These are phyloP conservation scores for Phialemonium atrogriseum DNA, from an alignment of 2,329 filamentous ascomycete species.

Conservation along the genomic window DNA sequence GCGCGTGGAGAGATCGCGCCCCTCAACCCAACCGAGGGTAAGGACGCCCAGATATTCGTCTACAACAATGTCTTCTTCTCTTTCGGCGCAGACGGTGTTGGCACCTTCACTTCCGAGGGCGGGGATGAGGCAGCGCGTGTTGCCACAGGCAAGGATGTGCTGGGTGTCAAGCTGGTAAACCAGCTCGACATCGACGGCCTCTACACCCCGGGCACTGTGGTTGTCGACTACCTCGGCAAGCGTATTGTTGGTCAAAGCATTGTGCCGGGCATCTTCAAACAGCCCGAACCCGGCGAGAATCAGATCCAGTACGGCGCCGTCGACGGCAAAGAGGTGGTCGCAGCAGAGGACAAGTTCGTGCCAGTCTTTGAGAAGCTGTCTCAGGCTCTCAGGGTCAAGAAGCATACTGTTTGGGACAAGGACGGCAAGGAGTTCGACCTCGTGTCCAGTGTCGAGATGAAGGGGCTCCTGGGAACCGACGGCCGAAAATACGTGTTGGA, in stretches of 20 bases:
- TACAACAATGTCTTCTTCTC: constrained; percentile 99
- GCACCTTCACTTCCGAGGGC: constrained; percentile 92
- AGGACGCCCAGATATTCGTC: constrained; percentile 95
- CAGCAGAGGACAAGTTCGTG: constrained; percentile 79
- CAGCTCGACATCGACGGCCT: constrained; percentile 92
- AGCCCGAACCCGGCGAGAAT: constrained; percentile 92
- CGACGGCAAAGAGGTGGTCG: constrained; percentile 92
- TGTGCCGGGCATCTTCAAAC: constrained; percentile 98
- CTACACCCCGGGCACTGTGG: constrained; percentile 91
- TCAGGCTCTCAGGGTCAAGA: constrained; percentile 83
- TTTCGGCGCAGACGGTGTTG: constrained; percentile 93
- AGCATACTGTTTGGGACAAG: constrained; percentile 97
- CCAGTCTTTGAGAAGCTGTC: constrained; percentile 84
- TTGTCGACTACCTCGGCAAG: constrained; percentile 95
- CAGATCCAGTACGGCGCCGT: constrained; percentile 98
- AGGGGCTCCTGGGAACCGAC: constrained; percentile 93
- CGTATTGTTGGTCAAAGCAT: constrained; percentile 97
- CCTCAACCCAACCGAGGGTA: constrained; percentile 86
- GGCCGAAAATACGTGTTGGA: constrained; percentile 97
- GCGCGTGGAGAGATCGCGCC: constrained; percentile 88
- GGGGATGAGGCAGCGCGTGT: constrained; percentile 94
- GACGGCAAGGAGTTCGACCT: constrained; percentile 82
- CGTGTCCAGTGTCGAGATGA: constrained; percentile 94
- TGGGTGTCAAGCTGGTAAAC: constrained; percentile 90
- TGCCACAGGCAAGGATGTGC: constrained; percentile 92